Percentiles rank a stretch among this genome's conserved stretches.
These are phyloP conservation scores for Pseudonitzschia delicatissima DNA, from an alignment of 108 stramenopile genomes.

Conservation along the genomic window DNA sequence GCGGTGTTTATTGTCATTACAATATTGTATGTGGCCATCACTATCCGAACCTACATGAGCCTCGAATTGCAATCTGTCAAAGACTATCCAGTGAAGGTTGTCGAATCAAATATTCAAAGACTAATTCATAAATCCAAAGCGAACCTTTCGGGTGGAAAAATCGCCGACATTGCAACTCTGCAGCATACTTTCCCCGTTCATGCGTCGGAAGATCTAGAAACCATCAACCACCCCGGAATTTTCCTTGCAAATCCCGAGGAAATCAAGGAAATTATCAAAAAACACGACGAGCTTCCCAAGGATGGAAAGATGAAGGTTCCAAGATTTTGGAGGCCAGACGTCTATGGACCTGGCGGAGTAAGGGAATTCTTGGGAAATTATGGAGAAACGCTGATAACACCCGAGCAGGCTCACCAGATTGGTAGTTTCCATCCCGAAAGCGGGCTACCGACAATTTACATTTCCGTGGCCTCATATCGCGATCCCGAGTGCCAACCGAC, in stretches of 20 bases:
- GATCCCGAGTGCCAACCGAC: conserved; percentile 79
- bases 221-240: conserved; percentile 45
- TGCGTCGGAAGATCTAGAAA: conserved; percentile 37
- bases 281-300: conserved; percentile 16
- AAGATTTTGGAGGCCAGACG: conserved; percentile 37
- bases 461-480: conserved; percentile 74
- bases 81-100: not conserved
- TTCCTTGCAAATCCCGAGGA: conserved; percentile 22
- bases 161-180: conserved; percentile 24
- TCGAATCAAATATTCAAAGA: not conserved
- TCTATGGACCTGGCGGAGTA: conserved; percentile 45
- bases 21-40: conserved; percentile 16
- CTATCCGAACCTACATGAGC: conserved; percentile 7
- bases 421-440: conserved; percentile 40
- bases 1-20: conserved; percentile 12
- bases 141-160: conserved; percentile 8
- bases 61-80: conserved; percentile 22
- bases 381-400: conserved; percentile 67
- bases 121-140: not conserved
- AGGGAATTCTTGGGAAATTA: conserved; percentile 70
- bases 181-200: conserved; percentile 51
- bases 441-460: conserved; percentile 65
- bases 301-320: conserved; percentile 40
- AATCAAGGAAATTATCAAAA: not conserved
- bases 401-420: conserved; percentile 54